phyloP scores from a whole-genome alignment of 768 basidiomycete genomes.

The Gymnopilus junonius region DNA sequence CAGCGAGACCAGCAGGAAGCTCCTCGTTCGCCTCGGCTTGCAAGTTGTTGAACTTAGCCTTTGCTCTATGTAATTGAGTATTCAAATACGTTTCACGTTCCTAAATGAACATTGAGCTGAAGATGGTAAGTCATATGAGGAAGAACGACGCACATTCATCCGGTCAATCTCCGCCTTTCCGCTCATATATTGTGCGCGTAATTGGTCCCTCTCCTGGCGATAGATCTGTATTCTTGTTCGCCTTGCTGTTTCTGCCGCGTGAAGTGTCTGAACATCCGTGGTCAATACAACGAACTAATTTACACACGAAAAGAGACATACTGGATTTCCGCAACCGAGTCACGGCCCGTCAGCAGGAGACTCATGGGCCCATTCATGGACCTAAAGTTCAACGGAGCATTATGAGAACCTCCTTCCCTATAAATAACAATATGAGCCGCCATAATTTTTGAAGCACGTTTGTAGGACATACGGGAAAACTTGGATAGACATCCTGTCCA shows the following conservation, averaged over 20 bases:
- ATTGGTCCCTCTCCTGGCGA: constrained; percentile 27
- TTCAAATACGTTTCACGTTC: constrained; percentile 31
- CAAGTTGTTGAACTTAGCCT: constrained; percentile 40
- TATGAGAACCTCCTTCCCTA: constrained; percentile 74
- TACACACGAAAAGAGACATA: constrained; percentile 34
- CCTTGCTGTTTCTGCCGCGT: constrained; percentile 39
- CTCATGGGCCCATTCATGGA: constrained; percentile 39
- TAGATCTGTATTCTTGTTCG: constrained; percentile 39
- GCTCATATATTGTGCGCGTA: constrained; percentile 32
- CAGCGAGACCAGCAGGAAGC: constrained; percentile 64
- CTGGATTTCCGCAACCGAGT: constrained; percentile 53
- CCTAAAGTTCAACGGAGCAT: constrained; percentile 39
- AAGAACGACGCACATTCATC: constrained; percentile 35
- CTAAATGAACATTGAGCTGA: constrained; percentile 20
- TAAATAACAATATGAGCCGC: neutral
- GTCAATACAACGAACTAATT: neutral
- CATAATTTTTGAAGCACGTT: neutral
- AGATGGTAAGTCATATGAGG: neutral
- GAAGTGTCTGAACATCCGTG: constrained; percentile 45
- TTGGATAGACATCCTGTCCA: constrained; percentile 63
- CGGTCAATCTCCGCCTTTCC: constrained; percentile 30
- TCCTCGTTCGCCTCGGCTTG: constrained; percentile 72
- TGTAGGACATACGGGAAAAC: constrained; percentile 60
- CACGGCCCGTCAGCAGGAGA: constrained; percentile 57
- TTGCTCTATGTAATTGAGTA: constrained; percentile 32